A percentile compares a stretch with the other conserved stretches of the same genome.
These are phyloP conservation scores for Mortierella alpina DNA, from an alignment of 192 early-diverging fungal genomes.

Conservation along the genomic window DNA sequence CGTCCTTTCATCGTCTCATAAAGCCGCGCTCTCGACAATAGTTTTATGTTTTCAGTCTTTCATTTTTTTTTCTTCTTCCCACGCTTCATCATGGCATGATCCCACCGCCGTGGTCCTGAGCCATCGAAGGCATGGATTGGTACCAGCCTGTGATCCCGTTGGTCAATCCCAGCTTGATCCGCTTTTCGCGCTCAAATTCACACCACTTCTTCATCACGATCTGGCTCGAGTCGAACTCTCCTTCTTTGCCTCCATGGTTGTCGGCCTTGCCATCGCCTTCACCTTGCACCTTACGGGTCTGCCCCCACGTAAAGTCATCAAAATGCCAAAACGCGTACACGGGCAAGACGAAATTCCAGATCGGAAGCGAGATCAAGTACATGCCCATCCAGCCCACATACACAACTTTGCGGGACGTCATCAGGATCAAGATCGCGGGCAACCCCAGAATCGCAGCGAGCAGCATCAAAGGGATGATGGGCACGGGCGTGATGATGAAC, in stretches of 20 bases:
- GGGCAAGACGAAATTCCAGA: conserved; percentile 88
- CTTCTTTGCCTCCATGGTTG: conserved; percentile 74
- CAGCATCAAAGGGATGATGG: conserved; percentile 73
- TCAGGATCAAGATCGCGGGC: conserved; percentile 81
- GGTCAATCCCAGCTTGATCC: conserved; percentile 48
- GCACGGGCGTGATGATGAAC: conserved; percentile 59
- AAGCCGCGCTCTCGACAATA: too few relatives aligned
- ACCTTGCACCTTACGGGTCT: conserved; percentile 78
- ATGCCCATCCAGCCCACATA: conserved; percentile 89
- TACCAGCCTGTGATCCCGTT: conserved; percentile 53
- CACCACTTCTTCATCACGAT: conserved; percentile 85
- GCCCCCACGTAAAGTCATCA: conserved; percentile 90
- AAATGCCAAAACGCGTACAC: conserved; percentile 88
- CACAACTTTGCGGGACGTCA: conserved; percentile 82
- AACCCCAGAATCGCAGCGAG: conserved; percentile 79
- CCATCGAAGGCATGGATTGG: conserved; percentile 28
- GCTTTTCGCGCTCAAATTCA: conserved; percentile 75
- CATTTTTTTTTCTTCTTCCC: too few relatives aligned
- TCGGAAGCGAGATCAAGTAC: conserved; percentile 74
- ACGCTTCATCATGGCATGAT: neutral
- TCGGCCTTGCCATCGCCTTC: conserved; percentile 65
- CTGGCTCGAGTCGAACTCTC: conserved; percentile 77
- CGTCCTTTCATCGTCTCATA: too few relatives aligned
- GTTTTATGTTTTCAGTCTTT: too few relatives aligned
- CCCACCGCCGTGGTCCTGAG: conserved; percentile 11